Evolutionary conservation across 768 basidiomycete species (phyloP), one percentile per base, ranked within the genome.

Genomic region (Pholiota microspora): DNA sequence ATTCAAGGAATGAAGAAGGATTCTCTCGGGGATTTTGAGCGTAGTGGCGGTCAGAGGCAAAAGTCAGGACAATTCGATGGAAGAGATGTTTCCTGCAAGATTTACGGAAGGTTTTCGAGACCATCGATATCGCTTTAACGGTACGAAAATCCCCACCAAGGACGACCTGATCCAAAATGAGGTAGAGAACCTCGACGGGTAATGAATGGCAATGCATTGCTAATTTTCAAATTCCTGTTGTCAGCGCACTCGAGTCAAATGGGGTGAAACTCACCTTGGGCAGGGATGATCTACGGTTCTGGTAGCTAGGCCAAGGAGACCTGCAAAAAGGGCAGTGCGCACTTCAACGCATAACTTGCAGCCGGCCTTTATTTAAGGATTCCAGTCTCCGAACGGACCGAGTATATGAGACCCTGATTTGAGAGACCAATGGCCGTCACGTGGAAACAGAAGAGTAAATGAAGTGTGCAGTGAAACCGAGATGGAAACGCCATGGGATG

Each of bases 151-250:
- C 54, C 18, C 31, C 42, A 18, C 25, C 38, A 2, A 45, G 40
- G 15, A 49, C 45, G 29, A 55, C 42, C 45, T 55, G 24, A 4
- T 55, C 49, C 38, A 55, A 28, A 6, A 55, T 49, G 21, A 55
- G 47, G 21, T 49, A 35, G 38, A 55, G 21, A 44, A 55, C 23
- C 40, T 55, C 54, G 4, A 44, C 25, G 24, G 54, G 54, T 4
- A 55, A 29, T 9, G 32, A 21, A 18, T 23, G 40, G 21, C 18
- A 42, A 42, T 42, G 21, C 40, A 42, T 42, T 7, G 16, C 40
- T 42, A 12, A 12, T 3, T 9, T n/a, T 12, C 40, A 2, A 18
- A 23, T 18, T 42, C 18, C 18, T 51, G 18, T 44, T 2, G 25
- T 51, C 40, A 44, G 27, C 21, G 25, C 13, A 50, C 13, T 18